These are phyloP conservation scores for Hyaloscypha hepaticicola DNA, from an alignment of 495 filamentous ascomycete genomes.

Conservation along the genomic window DNA sequence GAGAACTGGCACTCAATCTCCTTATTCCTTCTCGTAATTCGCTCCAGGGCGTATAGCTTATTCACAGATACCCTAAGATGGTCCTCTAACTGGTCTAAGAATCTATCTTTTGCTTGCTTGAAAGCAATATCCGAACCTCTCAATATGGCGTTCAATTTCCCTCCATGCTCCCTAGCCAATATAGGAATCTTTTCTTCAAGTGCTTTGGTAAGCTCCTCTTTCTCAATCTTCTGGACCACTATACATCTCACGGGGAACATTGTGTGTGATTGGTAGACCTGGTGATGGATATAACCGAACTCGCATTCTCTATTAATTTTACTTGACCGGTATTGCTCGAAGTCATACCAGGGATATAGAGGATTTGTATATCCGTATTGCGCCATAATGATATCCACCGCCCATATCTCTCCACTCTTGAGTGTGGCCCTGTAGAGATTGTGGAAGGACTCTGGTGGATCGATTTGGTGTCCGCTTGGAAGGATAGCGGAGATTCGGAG, in stretches of 20 bases:
- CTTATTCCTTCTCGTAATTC: slow-evolving; percentile 7
- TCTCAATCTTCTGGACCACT: no score
- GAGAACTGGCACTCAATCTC: slow-evolving; percentile 7
- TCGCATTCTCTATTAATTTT: slow-evolving; percentile 12
- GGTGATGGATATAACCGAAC: background rate
- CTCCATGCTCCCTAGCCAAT: no score
- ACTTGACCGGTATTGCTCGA: slow-evolving; percentile 1
- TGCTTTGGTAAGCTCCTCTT: no score
- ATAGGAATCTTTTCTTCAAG: no score
- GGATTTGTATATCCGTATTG: slow-evolving; percentile 8
- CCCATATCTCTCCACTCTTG: background rate
- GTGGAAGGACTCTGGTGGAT: slow-evolving; percentile 18
- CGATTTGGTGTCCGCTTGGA: slow-evolving; percentile 15
- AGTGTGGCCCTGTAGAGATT: slow-evolving; percentile 12
- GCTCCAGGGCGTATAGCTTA: slow-evolving; percentile 6
- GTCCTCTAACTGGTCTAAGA: slow-evolving; percentile 7
- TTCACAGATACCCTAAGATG: slow-evolving; percentile 7
- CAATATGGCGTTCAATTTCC: no score
- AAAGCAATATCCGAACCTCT: no score
- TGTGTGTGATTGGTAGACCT: no score
- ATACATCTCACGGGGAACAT: no score
- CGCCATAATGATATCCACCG: background rate
- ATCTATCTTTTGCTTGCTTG: no score
- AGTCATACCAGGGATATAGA: slow-evolving; percentile 6
- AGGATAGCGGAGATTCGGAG: slow-evolving; percentile 25